Percentiles rank a stretch among this genome's conserved stretches.
These are phyloP conservation scores for Mrakia blollopis DNA, from an alignment of 768 basidiomycete genomes.

Conservation along the genomic window DNA sequence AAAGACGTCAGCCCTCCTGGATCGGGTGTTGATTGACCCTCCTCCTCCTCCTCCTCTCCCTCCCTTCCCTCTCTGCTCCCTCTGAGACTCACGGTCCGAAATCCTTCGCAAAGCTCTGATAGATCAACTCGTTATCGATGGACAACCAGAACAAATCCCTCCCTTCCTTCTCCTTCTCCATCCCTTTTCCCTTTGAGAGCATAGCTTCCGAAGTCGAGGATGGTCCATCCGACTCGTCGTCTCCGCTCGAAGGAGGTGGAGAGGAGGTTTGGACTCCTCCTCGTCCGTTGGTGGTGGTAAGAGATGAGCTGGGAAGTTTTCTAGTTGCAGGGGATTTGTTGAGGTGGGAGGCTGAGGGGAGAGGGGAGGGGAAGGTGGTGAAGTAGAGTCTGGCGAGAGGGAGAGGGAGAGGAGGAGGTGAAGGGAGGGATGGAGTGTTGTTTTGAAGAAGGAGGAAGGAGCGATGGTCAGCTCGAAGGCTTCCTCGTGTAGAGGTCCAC, in stretches of 20 bases:
- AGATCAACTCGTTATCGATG: constrained; percentile 84
- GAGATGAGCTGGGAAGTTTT: constrained; percentile 47
- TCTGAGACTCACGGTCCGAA: constrained; percentile 62
- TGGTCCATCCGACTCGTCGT: constrained; percentile 29
- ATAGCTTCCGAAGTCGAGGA: constrained; percentile 33
- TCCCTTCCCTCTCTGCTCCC: neutral
- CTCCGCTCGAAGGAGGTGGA: constrained; percentile 37
- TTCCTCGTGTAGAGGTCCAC: neutral
- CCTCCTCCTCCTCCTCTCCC: neutral
- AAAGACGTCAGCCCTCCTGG: neutral
- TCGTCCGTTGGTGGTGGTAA: constrained; percentile 3
- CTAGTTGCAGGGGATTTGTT: constrained; percentile 58
- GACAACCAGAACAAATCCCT: constrained; percentile 77
- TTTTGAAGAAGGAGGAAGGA: neutral
- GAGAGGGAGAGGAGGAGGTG: neutral
- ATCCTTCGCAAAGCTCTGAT: constrained; percentile 89
- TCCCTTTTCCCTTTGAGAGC: constrained; percentile 21
- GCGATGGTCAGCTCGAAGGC: neutral
- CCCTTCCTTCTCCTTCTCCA: constrained; percentile 26
- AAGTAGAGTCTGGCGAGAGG: constrained; percentile 80
- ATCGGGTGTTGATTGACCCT: neutral
- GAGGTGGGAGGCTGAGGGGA: constrained; percentile 58
- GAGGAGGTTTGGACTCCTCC: constrained; percentile 32
- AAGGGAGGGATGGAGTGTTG: neutral
- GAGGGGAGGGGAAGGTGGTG: constrained; percentile 76